phyloP scores from a whole-genome alignment of 306 rosid species.

The Chamaecrista fasciculata region DNA sequence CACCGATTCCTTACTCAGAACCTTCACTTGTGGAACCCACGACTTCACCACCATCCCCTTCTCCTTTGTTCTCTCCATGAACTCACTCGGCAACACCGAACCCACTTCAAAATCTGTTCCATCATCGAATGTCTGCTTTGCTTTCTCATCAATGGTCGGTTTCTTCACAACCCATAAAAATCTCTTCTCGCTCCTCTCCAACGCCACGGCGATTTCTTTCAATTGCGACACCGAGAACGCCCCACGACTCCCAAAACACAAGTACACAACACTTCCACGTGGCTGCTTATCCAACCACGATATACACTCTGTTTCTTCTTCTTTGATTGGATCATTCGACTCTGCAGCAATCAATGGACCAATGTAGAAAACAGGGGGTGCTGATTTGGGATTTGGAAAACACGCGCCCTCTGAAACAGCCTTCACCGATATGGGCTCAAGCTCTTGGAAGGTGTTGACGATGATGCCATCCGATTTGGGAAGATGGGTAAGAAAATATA shows the following conservation, averaged over 20 bases:
- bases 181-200: conserved; percentile 14
- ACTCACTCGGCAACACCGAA: conserved; percentile 27
- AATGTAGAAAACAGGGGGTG: background rate
- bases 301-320: background rate
- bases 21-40: conserved; percentile 25
- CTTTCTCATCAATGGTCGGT: conserved; percentile 13
- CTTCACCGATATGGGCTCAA: background rate
- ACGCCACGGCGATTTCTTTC: conserved; percentile 26
- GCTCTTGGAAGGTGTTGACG: background rate
- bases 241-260: conserved; percentile 34
- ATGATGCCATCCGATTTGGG: background rate
- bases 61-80: conserved; percentile 32
- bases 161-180: background rate
- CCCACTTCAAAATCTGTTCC: background rate
- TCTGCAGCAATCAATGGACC: background rate
- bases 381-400: background rate
- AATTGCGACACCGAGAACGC: conserved; percentile 15
- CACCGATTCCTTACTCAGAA: background rate
- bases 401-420: background rate
- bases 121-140: background rate
- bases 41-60: conserved; percentile 41
- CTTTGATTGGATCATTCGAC: background rate
- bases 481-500: background rate
- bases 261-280: conserved; percentile 20
- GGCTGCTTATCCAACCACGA: conserved; percentile 32